These are phyloP conservation scores for Collybia sordida DNA, from an alignment of 768 basidiomycete species.

Conservation along the genomic window DNA sequence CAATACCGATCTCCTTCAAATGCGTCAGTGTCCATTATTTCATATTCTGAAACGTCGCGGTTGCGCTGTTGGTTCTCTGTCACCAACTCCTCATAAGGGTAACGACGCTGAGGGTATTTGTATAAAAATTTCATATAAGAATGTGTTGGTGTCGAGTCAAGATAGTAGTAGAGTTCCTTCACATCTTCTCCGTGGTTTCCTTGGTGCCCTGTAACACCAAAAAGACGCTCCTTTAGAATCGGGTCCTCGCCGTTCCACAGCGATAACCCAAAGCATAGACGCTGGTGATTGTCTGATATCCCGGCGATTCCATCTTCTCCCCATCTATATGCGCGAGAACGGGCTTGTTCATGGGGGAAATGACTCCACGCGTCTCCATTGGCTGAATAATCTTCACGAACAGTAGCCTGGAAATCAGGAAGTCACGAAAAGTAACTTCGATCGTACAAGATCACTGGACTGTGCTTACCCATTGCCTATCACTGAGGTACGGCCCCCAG, in stretches of 20 bases:
- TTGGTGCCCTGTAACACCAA: constrained; percentile 94
- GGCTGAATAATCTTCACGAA: constrained; percentile 96
- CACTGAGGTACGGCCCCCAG: constrained; percentile 97
- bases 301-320: constrained; percentile 98
- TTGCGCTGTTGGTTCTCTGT: constrained; percentile 78
- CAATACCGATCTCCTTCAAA: constrained; percentile 96
- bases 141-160: constrained; percentile 98
- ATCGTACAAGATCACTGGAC: constrained; percentile 1
- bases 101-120: constrained; percentile 94
- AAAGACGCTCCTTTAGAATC: constrained; percentile 95
- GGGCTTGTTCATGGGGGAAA: constrained; percentile 91
- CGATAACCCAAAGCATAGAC: constrained; percentile 85
- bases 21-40: constrained; percentile 88
- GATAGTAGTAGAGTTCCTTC: constrained; percentile 98
- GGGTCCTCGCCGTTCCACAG: constrained; percentile 95
- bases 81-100: constrained; percentile 93
- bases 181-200: constrained; percentile 99
- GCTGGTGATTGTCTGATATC: constrained; percentile 95
- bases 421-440: constrained; percentile 8
- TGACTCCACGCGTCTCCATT: constrained; percentile 96
- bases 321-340: constrained; percentile 96
- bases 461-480: constrained; percentile 93
- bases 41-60: constrained; percentile 88
- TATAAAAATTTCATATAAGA: constrained; percentile 99
- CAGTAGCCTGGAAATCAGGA: constrained; percentile 78